Base-by-base conservation (phyloP, 2,329 filamentous ascomycete species). In the Ascochyta viciae-villosae region DNA sequence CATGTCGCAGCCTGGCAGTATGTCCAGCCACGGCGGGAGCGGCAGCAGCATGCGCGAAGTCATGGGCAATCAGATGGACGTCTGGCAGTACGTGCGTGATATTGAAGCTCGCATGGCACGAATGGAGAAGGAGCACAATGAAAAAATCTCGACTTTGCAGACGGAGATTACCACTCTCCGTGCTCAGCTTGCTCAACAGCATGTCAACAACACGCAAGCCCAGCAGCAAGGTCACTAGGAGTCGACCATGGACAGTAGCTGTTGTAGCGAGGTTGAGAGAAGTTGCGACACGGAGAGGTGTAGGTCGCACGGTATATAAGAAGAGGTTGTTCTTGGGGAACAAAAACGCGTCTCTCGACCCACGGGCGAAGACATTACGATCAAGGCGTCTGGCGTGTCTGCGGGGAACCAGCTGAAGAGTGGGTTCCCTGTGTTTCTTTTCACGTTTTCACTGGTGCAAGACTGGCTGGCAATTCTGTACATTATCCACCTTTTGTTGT, bases 51-150 rank as follows among this genome's bases (percentile, higher is more conserved):
- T 85, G 61, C 85, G 85, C 58, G 91, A 91, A 64, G 81, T 91
- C 57, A 88, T 91, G 72, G 85, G 48, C 77, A 86, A 60, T 26
- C 66, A 70, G 13, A 57, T 71, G 26, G 87, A 86, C 38, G 78
- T 93, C 8, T 92, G 88, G 88, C 78, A 82, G 4, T 92, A 92
- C 66, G 85, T 93, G 31, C 87, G 91, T 53, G 83, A 82, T 16
- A 79, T 94, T 45, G 90, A 94, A 68, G 83, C 67, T 31, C 73
- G 77, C 16, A 78, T 82, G 71, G 71, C 73, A 16, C 66, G 76
- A 24, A 80, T 79, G 74, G 75, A 78, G 54, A 78, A 81, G 63
- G 80, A 82, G 54, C 78, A 81, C 60, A 78, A 80, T 50, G 64
- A 77, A 45, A 76, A 77, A 44, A 80, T 82, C 40, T 67, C 70